phyloP scores from a whole-genome alignment of 1,284 basidiomycete genomes.

The Leccinum angustisporum region DNA sequence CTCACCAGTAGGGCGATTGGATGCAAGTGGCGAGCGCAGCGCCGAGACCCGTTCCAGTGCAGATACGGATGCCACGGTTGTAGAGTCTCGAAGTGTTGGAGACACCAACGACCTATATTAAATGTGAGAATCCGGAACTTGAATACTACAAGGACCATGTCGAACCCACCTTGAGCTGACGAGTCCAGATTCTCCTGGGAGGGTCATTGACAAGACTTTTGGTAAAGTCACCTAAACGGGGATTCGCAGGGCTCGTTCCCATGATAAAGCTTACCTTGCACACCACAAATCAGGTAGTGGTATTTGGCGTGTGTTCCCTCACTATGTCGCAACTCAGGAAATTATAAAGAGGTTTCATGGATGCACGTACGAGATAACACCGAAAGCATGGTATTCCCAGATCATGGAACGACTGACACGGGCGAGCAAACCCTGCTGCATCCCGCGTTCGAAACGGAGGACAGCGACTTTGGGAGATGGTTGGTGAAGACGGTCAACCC shows the following conservation, averaged over 20 bases:
- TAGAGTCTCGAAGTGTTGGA: conserved; percentile 76
- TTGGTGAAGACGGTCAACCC: conserved; percentile 31
- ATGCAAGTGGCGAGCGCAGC: conserved; percentile 74
- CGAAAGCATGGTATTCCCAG: conserved; percentile 65
- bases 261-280: conserved; percentile 50
- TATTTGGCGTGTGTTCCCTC: conserved; percentile 68
- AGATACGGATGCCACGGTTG: conserved; percentile 72
- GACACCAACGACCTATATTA: conserved; percentile 66
- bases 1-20: conserved; percentile 68
- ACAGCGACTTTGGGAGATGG: conserved; percentile 62
- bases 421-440: conserved; percentile 62
- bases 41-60: conserved; percentile 76
- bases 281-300: conserved; percentile 77
- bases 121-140: conserved; percentile 8
- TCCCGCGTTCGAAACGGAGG: conserved; percentile 59
- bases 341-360: conserved; percentile 1
- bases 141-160: background rate
- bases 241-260: background rate
- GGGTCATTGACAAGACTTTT: conserved; percentile 66
- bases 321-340: conserved; percentile 34
- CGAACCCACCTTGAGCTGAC: conserved; percentile 61
- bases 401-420: conserved; percentile 55
- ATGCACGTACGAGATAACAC: conserved; percentile 50
- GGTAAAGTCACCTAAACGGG: conserved; percentile 64
- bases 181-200: conserved; percentile 68